Evolutionary conservation across 805 yeast genomes (phyloP).

Genomic region (Candida patagonica): DNA sequence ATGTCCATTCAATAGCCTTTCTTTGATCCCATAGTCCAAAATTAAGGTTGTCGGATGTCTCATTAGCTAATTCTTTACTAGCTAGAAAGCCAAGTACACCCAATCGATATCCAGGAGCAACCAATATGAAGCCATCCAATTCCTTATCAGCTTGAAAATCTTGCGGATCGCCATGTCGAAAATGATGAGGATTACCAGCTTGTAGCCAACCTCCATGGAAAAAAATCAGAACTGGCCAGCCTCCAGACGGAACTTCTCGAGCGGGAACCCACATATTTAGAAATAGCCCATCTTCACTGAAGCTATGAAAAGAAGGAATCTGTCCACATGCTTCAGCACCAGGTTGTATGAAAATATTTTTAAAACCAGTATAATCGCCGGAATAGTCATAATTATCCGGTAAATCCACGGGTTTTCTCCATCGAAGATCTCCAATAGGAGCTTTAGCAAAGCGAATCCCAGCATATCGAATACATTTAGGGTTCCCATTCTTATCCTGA

Average conservation of each 20-base stretch:
- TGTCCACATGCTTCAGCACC: constrained; percentile 24
- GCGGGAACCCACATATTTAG: constrained; percentile 34
- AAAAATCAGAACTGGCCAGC: constrained; percentile 36
- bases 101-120: constrained; percentile 32
- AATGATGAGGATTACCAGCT: constrained; percentile 22
- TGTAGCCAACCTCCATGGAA: constrained; percentile 40
- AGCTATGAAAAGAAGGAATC: constrained; percentile 21
- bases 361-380: constrained; percentile 31
- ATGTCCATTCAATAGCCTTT: constrained; percentile 35
- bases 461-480: constrained; percentile 1
- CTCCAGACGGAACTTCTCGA: constrained; percentile 28
- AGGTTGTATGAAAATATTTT: constrained; percentile 33
- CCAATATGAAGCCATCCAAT: constrained; percentile 27
- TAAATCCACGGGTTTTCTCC: constrained; percentile 27
- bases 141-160: constrained; percentile 10
- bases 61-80: constrained; percentile 28
- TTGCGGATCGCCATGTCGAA: constrained; percentile 9
- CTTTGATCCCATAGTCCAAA: constrained; percentile 39
- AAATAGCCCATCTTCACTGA: constrained; percentile 29
- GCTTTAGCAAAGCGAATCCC: constrained; percentile 31
- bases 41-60: constrained; percentile 25
- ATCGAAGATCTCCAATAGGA: constrained; percentile 27
- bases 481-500: not conserved
- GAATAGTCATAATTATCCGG: constrained; percentile 31
- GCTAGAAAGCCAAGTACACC: constrained; percentile 35